phyloP scores from a whole-genome alignment of 768 basidiomycete species.

The Crucibulum laeve region DNA sequence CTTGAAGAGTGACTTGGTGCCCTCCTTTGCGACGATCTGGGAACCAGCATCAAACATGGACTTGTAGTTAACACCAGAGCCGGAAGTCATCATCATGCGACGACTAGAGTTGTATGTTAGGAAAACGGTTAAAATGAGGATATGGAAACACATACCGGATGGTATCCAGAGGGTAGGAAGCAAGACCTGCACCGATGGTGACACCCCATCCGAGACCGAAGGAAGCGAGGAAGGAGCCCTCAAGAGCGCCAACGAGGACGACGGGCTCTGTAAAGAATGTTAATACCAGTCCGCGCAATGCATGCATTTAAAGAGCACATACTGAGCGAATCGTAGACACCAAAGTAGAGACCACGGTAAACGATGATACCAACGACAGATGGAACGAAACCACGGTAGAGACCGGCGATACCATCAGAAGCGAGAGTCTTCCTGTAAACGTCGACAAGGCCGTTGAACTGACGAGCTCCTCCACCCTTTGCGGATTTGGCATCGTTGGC shows the following conservation, averaged over 20 bases:
- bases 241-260: conserved; percentile 90
- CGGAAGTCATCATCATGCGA: conserved; percentile 99
- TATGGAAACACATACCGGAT: conserved; percentile 57
- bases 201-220: conserved; percentile 99
- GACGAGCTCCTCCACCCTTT: conserved; percentile 86
- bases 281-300: conserved; percentile 12
- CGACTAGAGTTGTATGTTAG: conserved; percentile 56
- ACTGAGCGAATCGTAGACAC: conserved; percentile 95
- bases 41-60: conserved; percentile 97
- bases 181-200: conserved; percentile 98
- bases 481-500: conserved; percentile 97
- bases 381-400: conserved; percentile 99
- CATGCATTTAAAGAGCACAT: conserved; percentile 24
- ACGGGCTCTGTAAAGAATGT: conserved; percentile 70
- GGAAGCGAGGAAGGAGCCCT: conserved; percentile 96
- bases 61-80: conserved; percentile 94
- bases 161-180: conserved; percentile 92
- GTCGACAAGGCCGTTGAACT: conserved; percentile 98
- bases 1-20: conserved; percentile 95
- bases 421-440: conserved; percentile 98
- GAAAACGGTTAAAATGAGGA: conserved; percentile 11
- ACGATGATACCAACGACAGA: conserved; percentile 99
- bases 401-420: conserved; percentile 95
- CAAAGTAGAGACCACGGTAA: conserved; percentile 99
- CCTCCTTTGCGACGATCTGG: conserved; percentile 96